Conservation (phyloP, 108 stramenopile species). For the Nitzschia palea region DNA sequence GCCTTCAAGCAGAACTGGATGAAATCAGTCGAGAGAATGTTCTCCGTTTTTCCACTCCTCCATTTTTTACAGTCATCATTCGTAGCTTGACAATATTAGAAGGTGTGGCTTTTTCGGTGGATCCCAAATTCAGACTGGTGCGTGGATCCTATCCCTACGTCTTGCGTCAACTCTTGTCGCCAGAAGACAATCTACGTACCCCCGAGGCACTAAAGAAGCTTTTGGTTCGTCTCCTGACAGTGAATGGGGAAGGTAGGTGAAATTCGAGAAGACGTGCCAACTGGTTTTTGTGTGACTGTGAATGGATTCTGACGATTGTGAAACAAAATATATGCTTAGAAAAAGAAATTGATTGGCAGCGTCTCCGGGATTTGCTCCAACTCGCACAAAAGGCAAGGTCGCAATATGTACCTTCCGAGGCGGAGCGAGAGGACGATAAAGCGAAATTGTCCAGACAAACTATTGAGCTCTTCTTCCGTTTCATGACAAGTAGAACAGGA, state of each 20-base stretch:
- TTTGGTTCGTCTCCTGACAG: constrained; percentile 65
- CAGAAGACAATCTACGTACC: constrained; percentile 49
- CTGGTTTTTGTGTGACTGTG: background rate
- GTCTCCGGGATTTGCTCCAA: constrained; percentile 64
- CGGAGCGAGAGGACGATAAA: constrained; percentile 35
- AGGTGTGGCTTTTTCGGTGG: constrained; percentile 86
- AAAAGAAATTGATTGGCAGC: constrained; percentile 62
- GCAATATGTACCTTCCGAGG: constrained; percentile 66
- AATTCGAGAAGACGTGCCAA: constrained; percentile 31
- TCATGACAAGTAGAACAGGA: constrained; percentile 80
- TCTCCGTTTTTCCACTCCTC: constrained; percentile 81
- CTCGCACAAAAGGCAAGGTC: constrained; percentile 78
- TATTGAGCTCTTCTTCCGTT: constrained; percentile 76
- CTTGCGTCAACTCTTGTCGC: constrained; percentile 64
- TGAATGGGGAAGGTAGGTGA: constrained; percentile 60
- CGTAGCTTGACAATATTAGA: constrained; percentile 90
- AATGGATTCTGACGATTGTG: no score
- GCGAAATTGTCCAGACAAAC: constrained; percentile 67
- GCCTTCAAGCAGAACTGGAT: constrained; percentile 81
- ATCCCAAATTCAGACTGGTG: constrained; percentile 87
- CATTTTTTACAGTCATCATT: constrained; percentile 90
- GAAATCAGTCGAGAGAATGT: constrained; percentile 77
- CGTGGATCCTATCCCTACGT: constrained; percentile 95
- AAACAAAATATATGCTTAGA: no score
- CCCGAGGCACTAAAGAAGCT: constrained; percentile 71